Percentiles rank a stretch among this genome's conserved stretches.
Evolutionary conservation across 306 rosid genomes (phyloP).

Genomic region (Medicago lupulina): DNA sequence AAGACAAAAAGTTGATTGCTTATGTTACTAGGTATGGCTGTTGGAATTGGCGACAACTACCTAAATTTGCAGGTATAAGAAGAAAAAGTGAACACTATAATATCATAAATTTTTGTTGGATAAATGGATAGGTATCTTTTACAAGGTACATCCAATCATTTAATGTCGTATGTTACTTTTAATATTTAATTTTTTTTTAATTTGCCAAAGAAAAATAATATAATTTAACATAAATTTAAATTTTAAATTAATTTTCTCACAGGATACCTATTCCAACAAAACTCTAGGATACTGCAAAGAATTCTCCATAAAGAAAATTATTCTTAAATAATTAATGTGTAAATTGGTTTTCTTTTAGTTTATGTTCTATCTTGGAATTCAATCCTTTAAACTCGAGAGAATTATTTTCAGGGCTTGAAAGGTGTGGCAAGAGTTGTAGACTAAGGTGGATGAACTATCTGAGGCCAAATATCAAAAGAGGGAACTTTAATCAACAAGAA

Average conservation of each 20-base stretch:
- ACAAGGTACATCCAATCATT: too few species aligned
- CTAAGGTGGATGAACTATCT: conserved; percentile 44
- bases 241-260: too few species aligned
- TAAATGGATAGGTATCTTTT: too few species aligned
- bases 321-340: neutral
- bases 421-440: conserved; percentile 51
- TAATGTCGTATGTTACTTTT: too few species aligned
- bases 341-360: neutral
- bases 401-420: conserved; percentile 39
- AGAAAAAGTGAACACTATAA: too few species aligned
- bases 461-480: conserved; percentile 55
- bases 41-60: conserved; percentile 81
- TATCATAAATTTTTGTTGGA: too few species aligned
- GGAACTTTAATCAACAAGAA: conserved; percentile 47
- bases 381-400: neutral
- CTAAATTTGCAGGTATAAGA: conserved; percentile 67
- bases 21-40: conserved; percentile 61
- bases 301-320: too few species aligned
- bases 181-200: too few species aligned
- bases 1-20: conserved; percentile 64
- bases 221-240: too few species aligned
- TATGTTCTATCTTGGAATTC: neutral
- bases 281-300: too few species aligned
- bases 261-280: too few species aligned
- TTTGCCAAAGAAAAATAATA: too few species aligned